Percentiles rank a stretch among this genome's conserved stretches.
phyloP scores from a whole-genome alignment of 164 flowering plant species.

The Tinospora cordifolia region DNA sequence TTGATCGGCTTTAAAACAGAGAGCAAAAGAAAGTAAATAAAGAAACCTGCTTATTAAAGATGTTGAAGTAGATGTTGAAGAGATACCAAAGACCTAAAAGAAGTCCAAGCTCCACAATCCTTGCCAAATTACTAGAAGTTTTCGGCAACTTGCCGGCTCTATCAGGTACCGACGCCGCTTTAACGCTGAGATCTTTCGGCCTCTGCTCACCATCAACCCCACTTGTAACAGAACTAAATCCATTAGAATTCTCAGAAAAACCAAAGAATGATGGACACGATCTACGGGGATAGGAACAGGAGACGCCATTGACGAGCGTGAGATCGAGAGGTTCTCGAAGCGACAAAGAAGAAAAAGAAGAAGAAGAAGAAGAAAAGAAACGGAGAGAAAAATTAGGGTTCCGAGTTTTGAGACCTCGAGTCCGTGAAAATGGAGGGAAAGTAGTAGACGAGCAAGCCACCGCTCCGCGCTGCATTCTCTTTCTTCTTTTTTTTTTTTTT shows the following conservation, averaged over 20 bases:
- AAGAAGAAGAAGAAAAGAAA: constrained; percentile 13
- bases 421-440: constrained; percentile 25
- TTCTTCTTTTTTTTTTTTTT: constrained; percentile 12
- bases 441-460: constrained; percentile 28
- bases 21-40: constrained; percentile 1
- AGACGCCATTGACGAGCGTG: constrained; percentile 17
- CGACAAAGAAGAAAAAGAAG: constrained; percentile 14
- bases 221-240: constrained; percentile 16
- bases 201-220: constrained; percentile 13
- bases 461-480: constrained; percentile 49
- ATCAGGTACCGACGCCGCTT: constrained; percentile 38
- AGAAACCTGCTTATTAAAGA: constrained; percentile 64
- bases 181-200: constrained; percentile 22
- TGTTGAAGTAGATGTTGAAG: constrained; percentile 67
- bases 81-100: constrained; percentile 54
- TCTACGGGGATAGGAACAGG: constrained; percentile 3
- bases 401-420: not conserved
- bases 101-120: constrained; percentile 41
- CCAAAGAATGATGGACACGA: not conserved
- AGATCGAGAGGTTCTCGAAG: constrained; percentile 14
- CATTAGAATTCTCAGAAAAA: constrained; percentile 12
- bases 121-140: constrained; percentile 14
- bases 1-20: not conserved
- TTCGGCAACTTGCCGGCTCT: constrained; percentile 24
- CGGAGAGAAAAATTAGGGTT: constrained; percentile 10